These are phyloP conservation scores for Magnusiomyces ingens DNA, from an alignment of 1,139 yeast species.

Conservation along the genomic window DNA sequence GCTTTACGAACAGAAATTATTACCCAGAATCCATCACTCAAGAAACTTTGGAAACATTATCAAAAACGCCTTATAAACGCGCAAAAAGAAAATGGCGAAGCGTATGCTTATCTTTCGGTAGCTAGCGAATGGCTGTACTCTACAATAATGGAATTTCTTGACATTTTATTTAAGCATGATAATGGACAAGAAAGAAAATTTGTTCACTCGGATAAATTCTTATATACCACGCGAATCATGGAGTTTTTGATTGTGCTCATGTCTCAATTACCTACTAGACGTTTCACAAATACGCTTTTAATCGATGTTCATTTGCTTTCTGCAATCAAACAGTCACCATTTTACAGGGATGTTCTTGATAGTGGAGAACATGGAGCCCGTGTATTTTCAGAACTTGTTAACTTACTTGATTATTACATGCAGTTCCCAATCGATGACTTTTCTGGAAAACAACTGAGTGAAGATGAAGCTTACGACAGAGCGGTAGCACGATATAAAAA, in stretches of 20 bases:
- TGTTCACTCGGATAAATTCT: not conserved
- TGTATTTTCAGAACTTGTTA: constrained; percentile 15
- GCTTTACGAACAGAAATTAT: constrained; percentile 21
- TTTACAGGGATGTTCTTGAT: constrained; percentile 3
- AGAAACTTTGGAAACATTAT: constrained; percentile 27
- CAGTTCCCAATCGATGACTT: constrained; percentile 41
- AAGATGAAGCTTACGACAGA: constrained; percentile 19
- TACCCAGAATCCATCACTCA: constrained; percentile 19
- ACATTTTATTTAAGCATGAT: not conserved
- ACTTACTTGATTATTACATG: constrained; percentile 28
- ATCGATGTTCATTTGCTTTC: constrained; percentile 27
- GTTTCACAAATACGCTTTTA: constrained; percentile 34
- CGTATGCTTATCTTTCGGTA: constrained; percentile 15
- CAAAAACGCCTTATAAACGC: constrained; percentile 21
- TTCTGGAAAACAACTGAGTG: constrained; percentile 31
- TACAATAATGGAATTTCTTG: constrained; percentile 17
- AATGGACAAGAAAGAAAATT: not conserved
- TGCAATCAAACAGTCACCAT: constrained; percentile 10
- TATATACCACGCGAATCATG: constrained; percentile 19
- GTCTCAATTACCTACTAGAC: constrained; percentile 41
- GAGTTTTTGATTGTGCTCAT: constrained; percentile 31
- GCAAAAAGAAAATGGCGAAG: constrained; percentile 13
- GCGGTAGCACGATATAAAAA: constrained; percentile 18
- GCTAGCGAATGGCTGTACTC: constrained; percentile 26
- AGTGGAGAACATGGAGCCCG: not conserved